Evolutionary conservation across 257 asterid species (phyloP).

Genomic region (Apocynum venetum): DNA sequence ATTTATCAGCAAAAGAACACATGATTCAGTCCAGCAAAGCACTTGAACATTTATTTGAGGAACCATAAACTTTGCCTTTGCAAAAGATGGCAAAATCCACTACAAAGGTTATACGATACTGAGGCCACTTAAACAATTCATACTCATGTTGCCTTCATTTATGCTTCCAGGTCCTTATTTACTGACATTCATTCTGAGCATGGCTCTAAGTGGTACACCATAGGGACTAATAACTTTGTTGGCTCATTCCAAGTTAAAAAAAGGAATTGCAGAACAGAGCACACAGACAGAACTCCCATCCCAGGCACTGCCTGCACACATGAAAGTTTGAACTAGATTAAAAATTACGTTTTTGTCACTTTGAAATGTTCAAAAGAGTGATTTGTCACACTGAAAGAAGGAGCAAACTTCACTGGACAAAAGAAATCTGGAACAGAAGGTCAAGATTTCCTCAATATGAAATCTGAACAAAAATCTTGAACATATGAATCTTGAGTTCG

Average conservation of each 20-base stretch:
- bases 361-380: background rate
- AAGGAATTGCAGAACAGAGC: background rate
- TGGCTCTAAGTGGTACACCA: too few species aligned
- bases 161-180: background rate
- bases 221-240: background rate
- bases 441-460: too few species aligned
- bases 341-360: background rate
- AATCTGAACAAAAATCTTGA: too few species aligned
- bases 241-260: background rate
- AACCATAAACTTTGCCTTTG: background rate
- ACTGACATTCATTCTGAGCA: background rate
- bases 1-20: background rate
- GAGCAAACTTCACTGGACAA: too few species aligned
- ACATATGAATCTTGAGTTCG: background rate
- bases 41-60: background rate
- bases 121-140: background rate
- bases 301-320: background rate
- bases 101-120: background rate
- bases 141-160: too few species aligned
- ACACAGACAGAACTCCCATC: background rate
- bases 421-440: too few species aligned
- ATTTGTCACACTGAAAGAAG: too few species aligned
- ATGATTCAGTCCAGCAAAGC: background rate
- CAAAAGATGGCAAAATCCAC: background rate
- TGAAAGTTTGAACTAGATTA: background rate